These are phyloP conservation scores for Paracoccidioides lutzii DNA, from an alignment of 2,329 filamentous ascomycete genomes.

Conservation along the genomic window DNA sequence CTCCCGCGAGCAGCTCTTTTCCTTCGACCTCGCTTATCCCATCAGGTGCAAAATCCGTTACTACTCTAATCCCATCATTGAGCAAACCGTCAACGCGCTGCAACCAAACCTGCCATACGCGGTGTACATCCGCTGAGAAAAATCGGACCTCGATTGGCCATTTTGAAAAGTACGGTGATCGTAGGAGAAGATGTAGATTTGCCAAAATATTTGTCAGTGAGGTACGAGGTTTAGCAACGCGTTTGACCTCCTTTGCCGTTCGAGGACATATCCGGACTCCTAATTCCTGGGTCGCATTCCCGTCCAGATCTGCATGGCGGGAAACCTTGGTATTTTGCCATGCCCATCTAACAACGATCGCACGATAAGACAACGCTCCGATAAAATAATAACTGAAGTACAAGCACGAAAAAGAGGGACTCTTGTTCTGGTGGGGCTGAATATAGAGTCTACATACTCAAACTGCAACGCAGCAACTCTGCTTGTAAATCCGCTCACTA, in stretches of 20 bases:
- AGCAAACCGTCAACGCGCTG: constrained; percentile 37
- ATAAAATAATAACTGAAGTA: neutral
- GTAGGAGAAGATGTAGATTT: constrained; percentile 68
- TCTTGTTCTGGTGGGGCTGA: no score
- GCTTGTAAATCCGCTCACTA: constrained; percentile 81
- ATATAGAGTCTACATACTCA: constrained; percentile 48
- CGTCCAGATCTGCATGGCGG: constrained; percentile 57
- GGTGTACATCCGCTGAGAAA: constrained; percentile 57
- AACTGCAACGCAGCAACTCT: constrained; percentile 83
- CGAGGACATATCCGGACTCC: constrained; percentile 23
- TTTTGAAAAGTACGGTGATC: constrained; percentile 62
- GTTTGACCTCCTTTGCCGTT: constrained; percentile 31
- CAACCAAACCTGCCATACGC: constrained; percentile 53
- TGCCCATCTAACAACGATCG: constrained; percentile 57
- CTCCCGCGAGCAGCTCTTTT: constrained; percentile 3
- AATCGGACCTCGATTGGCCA: constrained; percentile 79
- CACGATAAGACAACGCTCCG: neutral
- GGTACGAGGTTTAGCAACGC: constrained; percentile 44
- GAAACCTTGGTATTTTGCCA: constrained; percentile 76
- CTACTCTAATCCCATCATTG: constrained; percentile 39
- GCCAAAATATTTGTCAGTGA: constrained; percentile 58
- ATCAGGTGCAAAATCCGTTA: constrained; percentile 36
- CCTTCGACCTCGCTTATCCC: constrained; percentile 7
- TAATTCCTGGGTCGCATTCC: constrained; percentile 39
- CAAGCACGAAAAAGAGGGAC: neutral